Base-by-base conservation (phyloP, 2,329 filamentous ascomycete genomes). In the Neonectria sp. region DNA sequence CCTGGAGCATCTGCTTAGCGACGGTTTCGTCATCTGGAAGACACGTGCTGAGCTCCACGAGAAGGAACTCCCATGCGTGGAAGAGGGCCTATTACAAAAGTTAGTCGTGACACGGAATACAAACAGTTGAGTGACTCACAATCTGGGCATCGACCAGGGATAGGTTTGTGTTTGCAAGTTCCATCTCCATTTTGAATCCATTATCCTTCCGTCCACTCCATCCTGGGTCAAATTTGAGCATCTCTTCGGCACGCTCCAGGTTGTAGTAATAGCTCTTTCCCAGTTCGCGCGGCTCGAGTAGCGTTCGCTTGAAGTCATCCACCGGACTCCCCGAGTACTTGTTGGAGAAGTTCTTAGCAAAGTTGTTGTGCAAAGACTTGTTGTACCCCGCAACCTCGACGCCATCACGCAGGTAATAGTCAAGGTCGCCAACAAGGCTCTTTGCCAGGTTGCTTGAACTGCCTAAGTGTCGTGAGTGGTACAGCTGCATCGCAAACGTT, bases 101-200 rank as follows among this genome's bases (percentile, higher is more conserved):
- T 77, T 66, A 79, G 73, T 46, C 6, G 45, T 56, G 4, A 49
- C 40, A 65, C 65, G 64, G 6, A 13, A 25, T 52, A 72, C 83
- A 75, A 82, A 72, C 29, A 43, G 25, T 43, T 12, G 8, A 29
- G 13, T 61, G 25, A 84, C 91, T 82, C 85, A 93, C 91, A 71
- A 96, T 91, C 83, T 99, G 95, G 27, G 95, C 93, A 79, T 98
- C 95, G 37, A 99, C 94, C 37, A 97, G 85, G 27, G 95, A 97
- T 59, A 99, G 80, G 79, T 99, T 98, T 69, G 92, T 84, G 79
- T 99, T 99, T 48, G 95, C 96, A 68, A 91, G 90, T 75, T 91
- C 89, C 81, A 99, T 92, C 78, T 99, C 96, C 55, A 89, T 88
- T 68, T 89, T 88, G 81, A 97, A 97, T 0, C 95, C 95, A 74